Evolutionary conservation across 192 early-diverging fungal genomes (phyloP).

Genomic region (Backusella australiensis): DNA sequence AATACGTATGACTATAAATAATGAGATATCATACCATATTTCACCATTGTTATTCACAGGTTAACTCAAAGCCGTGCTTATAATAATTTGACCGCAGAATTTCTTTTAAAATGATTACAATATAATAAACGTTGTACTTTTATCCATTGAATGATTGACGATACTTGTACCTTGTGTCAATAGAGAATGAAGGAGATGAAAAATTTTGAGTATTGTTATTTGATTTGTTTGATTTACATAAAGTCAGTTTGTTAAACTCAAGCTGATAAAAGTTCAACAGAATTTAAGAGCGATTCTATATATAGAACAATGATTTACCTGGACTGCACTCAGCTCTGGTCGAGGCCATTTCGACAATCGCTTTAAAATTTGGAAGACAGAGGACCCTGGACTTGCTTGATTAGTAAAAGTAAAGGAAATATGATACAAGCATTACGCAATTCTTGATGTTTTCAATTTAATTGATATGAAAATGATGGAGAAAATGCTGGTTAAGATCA

Average conservation of each 20-base stretch:
- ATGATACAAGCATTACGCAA: background rate
- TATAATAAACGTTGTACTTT: background rate
- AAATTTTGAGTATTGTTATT: too few relatives aligned
- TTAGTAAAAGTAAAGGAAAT: background rate
- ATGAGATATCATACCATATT: background rate
- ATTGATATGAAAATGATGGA: background rate
- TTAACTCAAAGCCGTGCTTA: background rate
- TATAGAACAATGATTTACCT: background rate
- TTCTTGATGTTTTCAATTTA: background rate
- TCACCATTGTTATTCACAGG: background rate
- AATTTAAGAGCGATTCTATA: background rate
- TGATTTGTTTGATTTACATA: too few relatives aligned
- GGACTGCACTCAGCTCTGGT: background rate
- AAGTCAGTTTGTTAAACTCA: background rate
- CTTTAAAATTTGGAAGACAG: background rate
- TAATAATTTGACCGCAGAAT: background rate
- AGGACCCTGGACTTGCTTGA: background rate
- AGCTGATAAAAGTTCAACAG: background rate
- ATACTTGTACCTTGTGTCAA: background rate
- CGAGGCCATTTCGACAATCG: background rate
- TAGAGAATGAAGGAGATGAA: background rate
- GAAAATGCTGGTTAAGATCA: background rate
- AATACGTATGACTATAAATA: background rate
- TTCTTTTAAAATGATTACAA: background rate
- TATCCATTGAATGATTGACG: background rate